Base-by-base conservation (phyloP, 2,329 filamentous ascomycete genomes). In the Colletotrichum godetiae region DNA sequence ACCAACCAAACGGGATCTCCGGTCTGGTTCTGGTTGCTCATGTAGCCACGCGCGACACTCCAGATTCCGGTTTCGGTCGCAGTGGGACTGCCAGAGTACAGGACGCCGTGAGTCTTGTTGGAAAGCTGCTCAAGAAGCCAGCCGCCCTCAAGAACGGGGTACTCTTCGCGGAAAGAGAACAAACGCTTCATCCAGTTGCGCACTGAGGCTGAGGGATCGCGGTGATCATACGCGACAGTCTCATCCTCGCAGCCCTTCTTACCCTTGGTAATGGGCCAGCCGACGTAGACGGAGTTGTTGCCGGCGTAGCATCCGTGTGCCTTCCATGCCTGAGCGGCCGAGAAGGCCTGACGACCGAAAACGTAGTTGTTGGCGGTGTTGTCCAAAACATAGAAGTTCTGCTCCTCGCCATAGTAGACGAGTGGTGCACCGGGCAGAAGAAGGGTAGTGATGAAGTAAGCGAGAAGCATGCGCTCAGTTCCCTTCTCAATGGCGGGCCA, bases 321-420 rank as follows among this genome's bases (percentile, higher is more conserved):
- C 76, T 91, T 88, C 91, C 91, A 93, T 2, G 90, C 91, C 3
- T 87, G 87, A 2, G 89, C 85, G 3, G 89, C 86, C 10, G 88
- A 87, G 87, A 93, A 92, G 2, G 91, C 82, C 78, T 90, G 88
- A 76, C 91, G 88, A 24, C 91, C 91, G 78, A 90, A 93, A 55
- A 93, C 86, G 77, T 92, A 93, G 77, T 92, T 92, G 70, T 83
- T 82, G 5, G 90, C 90, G 0, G 90, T 91, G 72, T 89, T 91
- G 77, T 93, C 91, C 3, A 92, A 81, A 0, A 91, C 82, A 76
- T 92, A 92, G 74, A 90, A 90, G 0, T 87, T 88, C 80, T 93
- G 91, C 77, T 93, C 91, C 78, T 93, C 91, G 22, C 91, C 91
- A 88, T 89, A 93, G 19, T 88, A 83, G 27, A 91, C 80, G 19